These are phyloP conservation scores for Metschnikowia lachancei DNA, from an alignment of 805 yeast species.

Conservation along the genomic window DNA sequence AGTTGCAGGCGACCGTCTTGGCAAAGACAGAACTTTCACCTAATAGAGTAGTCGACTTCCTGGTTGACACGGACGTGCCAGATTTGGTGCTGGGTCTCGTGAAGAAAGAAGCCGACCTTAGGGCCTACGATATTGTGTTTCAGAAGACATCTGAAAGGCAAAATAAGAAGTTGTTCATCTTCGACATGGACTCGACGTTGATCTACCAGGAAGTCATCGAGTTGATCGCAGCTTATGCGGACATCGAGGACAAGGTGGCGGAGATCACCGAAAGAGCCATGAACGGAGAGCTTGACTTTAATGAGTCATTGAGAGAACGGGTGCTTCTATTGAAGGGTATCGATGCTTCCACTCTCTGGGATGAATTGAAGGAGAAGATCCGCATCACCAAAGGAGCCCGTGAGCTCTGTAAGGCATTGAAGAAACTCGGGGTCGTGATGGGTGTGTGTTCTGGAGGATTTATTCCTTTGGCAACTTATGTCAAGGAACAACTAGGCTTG, in stretches of 20 bases:
- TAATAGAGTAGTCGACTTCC: constrained; percentile 20
- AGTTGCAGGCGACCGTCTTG: constrained; percentile 12
- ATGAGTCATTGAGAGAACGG: constrained; percentile 71
- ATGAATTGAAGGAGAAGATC: constrained; percentile 66
- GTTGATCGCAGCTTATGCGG: constrained; percentile 90
- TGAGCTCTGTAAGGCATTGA: constrained; percentile 64
- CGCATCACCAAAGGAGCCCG: constrained; percentile 81
- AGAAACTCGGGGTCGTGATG: constrained; percentile 58
- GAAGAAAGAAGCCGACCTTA: constrained; percentile 12
- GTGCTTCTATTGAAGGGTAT: constrained; percentile 83
- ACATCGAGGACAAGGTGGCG: constrained; percentile 82
- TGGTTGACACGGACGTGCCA: constrained; percentile 16
- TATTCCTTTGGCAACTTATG: constrained; percentile 77
- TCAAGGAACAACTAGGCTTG: constrained; percentile 62
- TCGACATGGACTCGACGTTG: constrained; percentile 97
- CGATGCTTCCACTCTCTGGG: constrained; percentile 69
- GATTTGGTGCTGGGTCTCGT: constrained; percentile 14
- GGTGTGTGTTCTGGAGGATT: constrained; percentile 97
- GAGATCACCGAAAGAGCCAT: constrained; percentile 89
- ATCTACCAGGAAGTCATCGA: constrained; percentile 97
- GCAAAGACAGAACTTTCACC: constrained; percentile 17
- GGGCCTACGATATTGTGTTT: constrained; percentile 31
- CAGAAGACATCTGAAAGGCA: constrained; percentile 27
- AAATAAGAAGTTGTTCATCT: constrained; percentile 64
- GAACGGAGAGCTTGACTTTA: constrained; percentile 95